phyloP scores from a whole-genome alignment of 176 grass and related monocot species.

The Pontederia paniculata region DNA sequence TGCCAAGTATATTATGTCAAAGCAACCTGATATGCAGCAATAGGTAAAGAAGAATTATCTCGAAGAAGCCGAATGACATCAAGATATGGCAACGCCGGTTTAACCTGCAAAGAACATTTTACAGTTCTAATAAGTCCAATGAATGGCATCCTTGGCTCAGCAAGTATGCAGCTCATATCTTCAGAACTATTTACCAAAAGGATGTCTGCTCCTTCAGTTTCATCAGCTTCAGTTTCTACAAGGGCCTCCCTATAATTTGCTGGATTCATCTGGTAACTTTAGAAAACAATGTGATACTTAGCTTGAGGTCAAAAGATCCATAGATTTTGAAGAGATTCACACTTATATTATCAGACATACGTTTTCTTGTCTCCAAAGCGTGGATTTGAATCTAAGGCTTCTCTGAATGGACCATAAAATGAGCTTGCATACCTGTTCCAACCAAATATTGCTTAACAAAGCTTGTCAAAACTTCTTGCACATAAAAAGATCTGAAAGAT shows the following conservation, averaged over 20 bases:
- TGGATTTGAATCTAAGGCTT: slow-evolving; percentile 96
- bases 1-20: not conserved
- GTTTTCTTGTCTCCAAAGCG: slow-evolving; percentile 98
- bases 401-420: slow-evolving; percentile 92
- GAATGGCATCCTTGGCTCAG: not conserved
- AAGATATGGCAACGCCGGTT: slow-evolving; percentile 87
- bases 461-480: too few species aligned
- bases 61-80: slow-evolving; percentile 85
- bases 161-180: not conserved
- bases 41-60: slow-evolving; percentile 87
- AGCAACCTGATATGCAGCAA: slow-evolving; percentile 87
- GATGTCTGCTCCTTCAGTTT: slow-evolving; percentile 85
- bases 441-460: too few species aligned
- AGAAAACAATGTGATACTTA: slow-evolving; percentile 22
- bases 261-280: slow-evolving; percentile 94
- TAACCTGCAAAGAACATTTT: slow-evolving; percentile 42
- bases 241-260: slow-evolving; percentile 97
- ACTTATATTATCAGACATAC: slow-evolving; percentile 28
- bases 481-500: too few species aligned
- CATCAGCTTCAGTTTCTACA: slow-evolving; percentile 75
- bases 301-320: slow-evolving; percentile 13
- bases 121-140: not conserved
- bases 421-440: slow-evolving; percentile 76
- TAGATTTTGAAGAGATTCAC: slow-evolving; percentile 8
- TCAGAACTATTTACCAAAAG: slow-evolving; percentile 47